A percentile compares a stretch with the other conserved stretches of the same genome.
These are phyloP conservation scores for Botryobasidium botryosum DNA, from an alignment of 768 basidiomycete genomes.

Conservation along the genomic window DNA sequence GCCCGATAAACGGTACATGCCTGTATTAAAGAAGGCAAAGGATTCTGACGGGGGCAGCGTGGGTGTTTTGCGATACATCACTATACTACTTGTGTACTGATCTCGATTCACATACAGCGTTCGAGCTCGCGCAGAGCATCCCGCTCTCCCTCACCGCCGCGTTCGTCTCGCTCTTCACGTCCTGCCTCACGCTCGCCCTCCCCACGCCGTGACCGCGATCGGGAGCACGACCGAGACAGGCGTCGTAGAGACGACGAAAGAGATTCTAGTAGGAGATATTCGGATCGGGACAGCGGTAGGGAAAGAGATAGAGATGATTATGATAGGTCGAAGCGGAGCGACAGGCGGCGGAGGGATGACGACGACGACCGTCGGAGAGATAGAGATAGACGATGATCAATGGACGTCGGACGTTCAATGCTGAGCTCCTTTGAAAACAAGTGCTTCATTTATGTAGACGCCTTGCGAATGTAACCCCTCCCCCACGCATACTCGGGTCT, in stretches of 20 bases:
- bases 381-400: conserved; percentile 16
- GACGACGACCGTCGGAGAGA: conserved; percentile 18
- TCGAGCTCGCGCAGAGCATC: conserved; percentile 8
- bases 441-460: no score
- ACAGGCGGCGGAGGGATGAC: conserved; percentile 18
- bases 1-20: conserved; percentile 66
- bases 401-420: no score
- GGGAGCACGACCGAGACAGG: conserved; percentile 13
- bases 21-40: conserved; percentile 57
- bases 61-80: not conserved
- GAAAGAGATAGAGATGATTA: conserved; percentile 17
- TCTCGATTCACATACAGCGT: conserved; percentile 7
- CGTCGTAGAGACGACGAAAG: conserved; percentile 11
- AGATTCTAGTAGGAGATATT: conserved; percentile 13
- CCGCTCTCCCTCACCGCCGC: conserved; percentile 23
- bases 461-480: no score
- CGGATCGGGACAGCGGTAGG: conserved; percentile 17
- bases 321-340: conserved; percentile 9
- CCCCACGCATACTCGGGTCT: no score
- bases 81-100: not conserved
- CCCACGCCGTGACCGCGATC: conserved; percentile 19
- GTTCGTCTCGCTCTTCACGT: conserved; percentile 20
- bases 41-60: conserved; percentile 18
- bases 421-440: no score
- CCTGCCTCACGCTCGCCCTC: conserved; percentile 19